Conservation (phyloP, 2,329 filamentous ascomycete genomes). For the Claviceps pazoutovae region DNA sequence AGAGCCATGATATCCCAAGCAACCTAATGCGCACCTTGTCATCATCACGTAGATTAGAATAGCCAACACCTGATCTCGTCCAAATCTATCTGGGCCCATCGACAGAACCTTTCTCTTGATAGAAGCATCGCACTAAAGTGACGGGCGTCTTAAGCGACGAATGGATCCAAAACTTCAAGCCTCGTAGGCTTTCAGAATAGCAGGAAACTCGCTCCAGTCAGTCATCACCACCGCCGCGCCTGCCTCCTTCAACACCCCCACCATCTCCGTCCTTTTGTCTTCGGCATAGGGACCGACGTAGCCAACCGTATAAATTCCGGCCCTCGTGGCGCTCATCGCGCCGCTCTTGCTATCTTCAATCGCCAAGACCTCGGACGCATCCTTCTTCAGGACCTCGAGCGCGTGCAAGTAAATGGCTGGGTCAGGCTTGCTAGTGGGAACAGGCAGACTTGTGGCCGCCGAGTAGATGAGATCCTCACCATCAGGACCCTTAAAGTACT, state of each 20-base stretch:
- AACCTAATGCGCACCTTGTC: too few relatives aligned
- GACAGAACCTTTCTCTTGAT: too few relatives aligned
- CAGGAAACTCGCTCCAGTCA: constrained; percentile 43
- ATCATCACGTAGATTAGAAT: too few relatives aligned
- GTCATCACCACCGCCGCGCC: constrained; percentile 50
- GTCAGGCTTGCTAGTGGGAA: constrained; percentile 81
- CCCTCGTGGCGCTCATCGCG: constrained; percentile 57
- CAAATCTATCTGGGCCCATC: too few relatives aligned
- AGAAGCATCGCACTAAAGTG: neutral
- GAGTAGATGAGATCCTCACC: constrained; percentile 61
- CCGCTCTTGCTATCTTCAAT: constrained; percentile 85
- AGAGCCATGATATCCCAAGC: too few relatives aligned
- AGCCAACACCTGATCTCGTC: too few relatives aligned
- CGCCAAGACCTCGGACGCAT: constrained; percentile 58
- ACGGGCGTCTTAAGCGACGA: neutral
- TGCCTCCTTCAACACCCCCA: constrained; percentile 42
- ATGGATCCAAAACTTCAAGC: constrained; percentile 8
- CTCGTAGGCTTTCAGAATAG: constrained; percentile 31
- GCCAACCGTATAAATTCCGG: constrained; percentile 66
- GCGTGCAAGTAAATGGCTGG: constrained; percentile 77
- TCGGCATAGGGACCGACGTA: constrained; percentile 69
- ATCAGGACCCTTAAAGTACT: constrained; percentile 46
- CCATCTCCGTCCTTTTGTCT: constrained; percentile 51
- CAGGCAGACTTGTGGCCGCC: constrained; percentile 62
- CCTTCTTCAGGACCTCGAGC: constrained; percentile 58